Percentiles rank a stretch among this genome's conserved stretches.
phyloP scores from a whole-genome alignment of 148 eudicot genomes.

The Fagopyrum tataricum region DNA sequence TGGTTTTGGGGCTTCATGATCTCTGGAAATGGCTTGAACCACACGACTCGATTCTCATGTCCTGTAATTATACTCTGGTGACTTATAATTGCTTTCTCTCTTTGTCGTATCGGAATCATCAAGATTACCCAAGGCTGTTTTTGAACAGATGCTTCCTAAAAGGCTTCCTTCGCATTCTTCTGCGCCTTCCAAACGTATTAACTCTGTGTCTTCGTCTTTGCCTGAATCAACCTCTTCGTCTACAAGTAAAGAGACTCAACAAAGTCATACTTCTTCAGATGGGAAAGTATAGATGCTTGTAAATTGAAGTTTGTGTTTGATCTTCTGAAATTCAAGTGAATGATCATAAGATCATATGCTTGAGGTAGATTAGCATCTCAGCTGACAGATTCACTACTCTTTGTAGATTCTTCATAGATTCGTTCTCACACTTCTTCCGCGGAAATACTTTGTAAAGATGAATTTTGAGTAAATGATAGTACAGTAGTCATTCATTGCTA shows the following conservation, averaged over 20 bases:
- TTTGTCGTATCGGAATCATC: constrained; percentile 49
- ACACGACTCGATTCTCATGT: too few species aligned
- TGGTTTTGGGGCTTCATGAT: background rate
- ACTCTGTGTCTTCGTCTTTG: constrained; percentile 28
- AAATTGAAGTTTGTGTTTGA: background rate
- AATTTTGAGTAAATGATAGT: background rate
- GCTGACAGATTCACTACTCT: background rate
- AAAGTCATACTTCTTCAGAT: constrained; percentile 29
- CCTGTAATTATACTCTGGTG: too few species aligned
- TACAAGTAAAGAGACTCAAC: constrained; percentile 23
- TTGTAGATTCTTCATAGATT: background rate
- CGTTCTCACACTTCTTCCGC: background rate
- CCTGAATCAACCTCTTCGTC: constrained; percentile 21
- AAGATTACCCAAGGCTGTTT: constrained; percentile 49
- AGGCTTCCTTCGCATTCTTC: constrained; percentile 57
- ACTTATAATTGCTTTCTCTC: constrained; percentile 34
- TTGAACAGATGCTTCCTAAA: constrained; percentile 91
- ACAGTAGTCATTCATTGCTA: constrained; percentile 1
- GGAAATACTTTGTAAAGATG: constrained; percentile 12
- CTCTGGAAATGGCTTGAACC: too few species aligned
- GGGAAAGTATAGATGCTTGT: constrained; percentile 33
- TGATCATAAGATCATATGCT: background rate
- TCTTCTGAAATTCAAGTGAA: background rate
- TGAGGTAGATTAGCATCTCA: constrained; percentile 6
- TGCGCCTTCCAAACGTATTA: constrained; percentile 75